phyloP scores from a whole-genome alignment of 2,329 filamentous ascomycete genomes.

The Fulvia fulva region DNA sequence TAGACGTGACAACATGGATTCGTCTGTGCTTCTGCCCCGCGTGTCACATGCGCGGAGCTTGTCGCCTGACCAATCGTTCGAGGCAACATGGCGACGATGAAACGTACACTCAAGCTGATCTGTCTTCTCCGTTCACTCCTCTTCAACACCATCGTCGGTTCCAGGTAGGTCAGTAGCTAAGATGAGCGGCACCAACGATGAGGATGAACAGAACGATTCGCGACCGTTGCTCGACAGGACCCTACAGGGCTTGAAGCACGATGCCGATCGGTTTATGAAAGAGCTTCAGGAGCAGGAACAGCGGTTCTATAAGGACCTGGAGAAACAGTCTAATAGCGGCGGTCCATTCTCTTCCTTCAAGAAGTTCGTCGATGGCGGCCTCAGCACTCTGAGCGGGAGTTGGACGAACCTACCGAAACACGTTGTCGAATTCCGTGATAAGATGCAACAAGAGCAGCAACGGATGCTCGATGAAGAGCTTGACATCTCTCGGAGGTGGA shows the following conservation, averaged over 20 bases:
- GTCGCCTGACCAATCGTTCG: not conserved
- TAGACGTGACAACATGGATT: not conserved
- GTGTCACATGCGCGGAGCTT: not conserved
- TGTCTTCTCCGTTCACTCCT: not conserved
- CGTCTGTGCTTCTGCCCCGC: not conserved
- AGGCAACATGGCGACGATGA: not conserved
- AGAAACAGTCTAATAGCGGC: constrained; percentile 19
- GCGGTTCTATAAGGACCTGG: not conserved
- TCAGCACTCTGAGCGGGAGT: constrained; percentile 45
- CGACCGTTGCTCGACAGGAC: constrained; percentile 9
- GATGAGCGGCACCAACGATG: constrained; percentile 12
- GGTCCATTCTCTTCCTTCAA: constrained; percentile 61
- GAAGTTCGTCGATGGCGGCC: constrained; percentile 56
- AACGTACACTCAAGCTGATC: not conserved
- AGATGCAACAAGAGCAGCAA: constrained; percentile 25
- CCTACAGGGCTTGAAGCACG: constrained; percentile 9
- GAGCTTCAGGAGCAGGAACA: constrained; percentile 9
- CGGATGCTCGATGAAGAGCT: constrained; percentile 20
- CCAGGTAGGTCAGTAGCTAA: not conserved
- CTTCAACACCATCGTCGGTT: not conserved
- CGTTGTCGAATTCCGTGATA: constrained; percentile 34
- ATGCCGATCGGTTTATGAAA: constrained; percentile 13
- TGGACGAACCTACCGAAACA: constrained; percentile 50
- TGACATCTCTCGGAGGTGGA: constrained; percentile 28
- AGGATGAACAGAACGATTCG: constrained; percentile 9